Conservation (phyloP, 345 rosid genomes). For the Hibiscus tridactylites region DNA sequence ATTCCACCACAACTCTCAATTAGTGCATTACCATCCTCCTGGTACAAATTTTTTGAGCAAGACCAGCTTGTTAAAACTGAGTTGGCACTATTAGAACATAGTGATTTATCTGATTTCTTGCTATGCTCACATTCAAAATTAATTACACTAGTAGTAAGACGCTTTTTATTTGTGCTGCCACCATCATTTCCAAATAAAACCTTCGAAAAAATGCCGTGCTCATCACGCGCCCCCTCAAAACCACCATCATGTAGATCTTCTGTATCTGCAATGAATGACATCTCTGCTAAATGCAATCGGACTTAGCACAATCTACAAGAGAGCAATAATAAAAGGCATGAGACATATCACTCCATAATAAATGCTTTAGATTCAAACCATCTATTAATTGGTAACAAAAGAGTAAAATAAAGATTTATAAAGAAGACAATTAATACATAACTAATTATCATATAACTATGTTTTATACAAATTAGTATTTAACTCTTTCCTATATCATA, state of each 20-base stretch:
- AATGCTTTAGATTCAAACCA: background rate
- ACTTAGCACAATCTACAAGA: conserved; percentile 11
- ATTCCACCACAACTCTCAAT: conserved; percentile 19
- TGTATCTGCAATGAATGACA: conserved; percentile 23
- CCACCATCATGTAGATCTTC: conserved; percentile 34
- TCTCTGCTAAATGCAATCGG: conserved; percentile 23
- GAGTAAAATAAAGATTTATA: background rate
- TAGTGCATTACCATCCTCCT: conserved; percentile 25
- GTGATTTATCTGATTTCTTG: conserved; percentile 31
- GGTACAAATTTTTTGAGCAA: conserved; percentile 24
- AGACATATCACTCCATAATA: background rate
- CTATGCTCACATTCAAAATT: conserved; percentile 35
- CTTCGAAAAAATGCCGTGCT: conserved; percentile 45
- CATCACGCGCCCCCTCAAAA: conserved; percentile 56
- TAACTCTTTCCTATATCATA: background rate
- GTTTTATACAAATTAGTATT: too few relatives aligned
- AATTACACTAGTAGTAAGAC: conserved; percentile 39
- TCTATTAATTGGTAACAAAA: background rate
- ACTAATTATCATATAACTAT: background rate
- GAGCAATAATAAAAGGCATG: conserved; percentile 13
- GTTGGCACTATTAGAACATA: conserved; percentile 47
- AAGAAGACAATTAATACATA: background rate
- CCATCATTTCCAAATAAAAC: conserved; percentile 43
- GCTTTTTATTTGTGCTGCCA: conserved; percentile 31
- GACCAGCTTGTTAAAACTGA: conserved; percentile 51